A percentile compares a stretch with the other conserved stretches of the same genome.
Evolutionary conservation across 2,329 filamentous ascomycete genomes (phyloP).

Genomic region (Stagonosporopsis rhizophila): DNA sequence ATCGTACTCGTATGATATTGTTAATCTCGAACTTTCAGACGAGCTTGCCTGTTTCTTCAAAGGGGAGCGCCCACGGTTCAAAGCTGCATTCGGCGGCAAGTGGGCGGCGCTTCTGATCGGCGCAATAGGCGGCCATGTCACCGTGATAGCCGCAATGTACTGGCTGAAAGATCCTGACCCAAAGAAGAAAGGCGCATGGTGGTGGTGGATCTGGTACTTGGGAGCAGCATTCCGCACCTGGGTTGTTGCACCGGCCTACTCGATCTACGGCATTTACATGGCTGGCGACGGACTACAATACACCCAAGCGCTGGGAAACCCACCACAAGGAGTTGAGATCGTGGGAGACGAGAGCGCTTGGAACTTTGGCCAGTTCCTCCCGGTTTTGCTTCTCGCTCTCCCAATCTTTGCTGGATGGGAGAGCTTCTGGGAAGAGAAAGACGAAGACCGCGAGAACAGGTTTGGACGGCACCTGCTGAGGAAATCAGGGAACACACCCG

Average conservation of each 20-base stretch:
- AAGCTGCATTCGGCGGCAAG: constrained; percentile 34
- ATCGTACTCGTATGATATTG: constrained; percentile 39
- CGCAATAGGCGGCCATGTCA: constrained; percentile 39
- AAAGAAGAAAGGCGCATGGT: constrained; percentile 24
- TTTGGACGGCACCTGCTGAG: constrained; percentile 20
- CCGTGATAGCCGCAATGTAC: constrained; percentile 44
- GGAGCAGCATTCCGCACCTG: constrained; percentile 38
- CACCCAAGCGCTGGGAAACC: constrained; percentile 37
- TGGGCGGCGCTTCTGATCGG: constrained; percentile 40
- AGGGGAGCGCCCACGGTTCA: constrained; percentile 27
- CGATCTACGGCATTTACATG: constrained; percentile 40
- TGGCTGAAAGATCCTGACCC: constrained; percentile 23
- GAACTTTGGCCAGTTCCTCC: constrained; percentile 44
- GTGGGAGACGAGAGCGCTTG: constrained; percentile 35
- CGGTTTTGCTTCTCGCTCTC: constrained; percentile 38
- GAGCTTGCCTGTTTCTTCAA: constrained; percentile 40
- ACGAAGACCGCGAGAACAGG: constrained; percentile 30
- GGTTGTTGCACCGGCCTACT: constrained; percentile 41
- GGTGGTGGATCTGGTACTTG: constrained; percentile 30
- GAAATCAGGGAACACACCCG: constrained; percentile 17
- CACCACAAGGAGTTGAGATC: constrained; percentile 26
- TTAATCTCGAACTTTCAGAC: constrained; percentile 26
- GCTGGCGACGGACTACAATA: constrained; percentile 27
- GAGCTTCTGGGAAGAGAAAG: constrained; percentile 38
- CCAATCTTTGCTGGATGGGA: constrained; percentile 45